Evolutionary conservation across 1,284 basidiomycete species (phyloP), one percentile per base, ranked within the genome.

Genomic region (Cystobasidium slooffiae): DNA sequence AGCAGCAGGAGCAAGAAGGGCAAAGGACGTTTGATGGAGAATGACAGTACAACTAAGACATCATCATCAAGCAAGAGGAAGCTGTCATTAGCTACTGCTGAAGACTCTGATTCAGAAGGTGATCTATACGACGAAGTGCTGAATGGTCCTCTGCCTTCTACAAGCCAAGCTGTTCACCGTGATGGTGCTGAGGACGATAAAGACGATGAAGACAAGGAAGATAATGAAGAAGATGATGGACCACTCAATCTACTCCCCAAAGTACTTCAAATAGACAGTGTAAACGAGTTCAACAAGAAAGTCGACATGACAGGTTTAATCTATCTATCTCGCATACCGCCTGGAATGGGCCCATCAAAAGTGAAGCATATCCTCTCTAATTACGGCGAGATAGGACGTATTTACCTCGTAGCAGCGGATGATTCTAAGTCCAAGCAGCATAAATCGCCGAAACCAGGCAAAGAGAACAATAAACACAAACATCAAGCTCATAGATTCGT

Each of bases 311-410:
- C 79, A 65, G 37, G 75, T 0, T 89, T 99, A 75, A 84, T 99
- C 61, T 99, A 98, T 83, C 93, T 99, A 69, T 97, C 94, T 18
- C 87, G 96, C 51, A 91, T 99, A 80, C 97, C 97, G 0, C 96
- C 95, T n/a, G 97, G 95, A 0, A 99, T 99, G 97, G 93, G 91
- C 31, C 95, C 96, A 31, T 87, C 92, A 39, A 99, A 99, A 83
- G 93, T 99, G 51, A 90, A 94, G 74, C 94, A 99, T 84, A 85
- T 97, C 53, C 91, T 81, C 43, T 74, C 75, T 5, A 74, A 76
- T 52, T 81, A 79, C 56, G 81, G 81, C 9, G 77, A 79, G 20
- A 76, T 81, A 14, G 80, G 80, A 3, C 69, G 81, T 24, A 78
- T 81, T 47, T 81, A 81, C 61, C 75, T 81, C 16, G 78, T 75